A percentile compares a stretch with the other conserved stretches of the same genome.
These are phyloP conservation scores for Steccherinum ochraceum DNA, from an alignment of 768 basidiomycete species.

Conservation along the genomic window DNA sequence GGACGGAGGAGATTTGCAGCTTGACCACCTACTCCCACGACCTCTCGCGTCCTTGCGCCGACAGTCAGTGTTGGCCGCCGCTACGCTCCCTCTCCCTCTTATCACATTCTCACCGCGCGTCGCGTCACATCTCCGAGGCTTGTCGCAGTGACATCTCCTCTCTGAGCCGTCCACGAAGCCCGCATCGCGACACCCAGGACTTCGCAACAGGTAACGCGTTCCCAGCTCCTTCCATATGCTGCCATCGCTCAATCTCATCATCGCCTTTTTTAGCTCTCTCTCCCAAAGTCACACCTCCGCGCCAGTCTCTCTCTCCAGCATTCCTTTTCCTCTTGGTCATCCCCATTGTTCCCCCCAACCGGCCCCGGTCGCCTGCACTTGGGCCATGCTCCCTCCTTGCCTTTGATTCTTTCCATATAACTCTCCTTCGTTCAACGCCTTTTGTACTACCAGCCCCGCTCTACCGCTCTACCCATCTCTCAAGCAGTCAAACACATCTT, in stretches of 20 bases:
- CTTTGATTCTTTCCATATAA: constrained; percentile 14
- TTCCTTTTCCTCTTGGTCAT: constrained; percentile 7
- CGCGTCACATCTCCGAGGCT: too few relatives aligned
- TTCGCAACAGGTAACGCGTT: too few relatives aligned
- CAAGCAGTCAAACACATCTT: background rate
- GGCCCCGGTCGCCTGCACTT: constrained; percentile 8
- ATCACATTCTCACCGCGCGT: too few relatives aligned
- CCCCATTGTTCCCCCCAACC: constrained; percentile 16
- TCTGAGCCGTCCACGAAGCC: too few relatives aligned
- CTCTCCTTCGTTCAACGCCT: constrained; percentile 5
- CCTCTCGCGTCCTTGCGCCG: too few relatives aligned
- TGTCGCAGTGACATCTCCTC: too few relatives aligned
- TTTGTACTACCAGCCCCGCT: constrained; percentile 10
- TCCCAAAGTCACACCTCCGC: constrained; percentile 1
- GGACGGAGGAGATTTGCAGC: too few relatives aligned
- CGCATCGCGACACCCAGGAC: too few relatives aligned
- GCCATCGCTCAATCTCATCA: background rate
- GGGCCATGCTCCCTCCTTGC: constrained; percentile 18
- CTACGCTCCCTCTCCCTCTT: too few relatives aligned
- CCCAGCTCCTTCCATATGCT: too few relatives aligned
- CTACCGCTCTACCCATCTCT: constrained; percentile 10
- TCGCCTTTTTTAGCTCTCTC: background rate
- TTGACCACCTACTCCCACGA: too few relatives aligned
- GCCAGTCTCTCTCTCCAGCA: constrained; percentile 1
- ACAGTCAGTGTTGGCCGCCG: too few relatives aligned